Percentiles rank a stretch among this genome's conserved stretches.
Evolutionary conservation across 257 asterid species (phyloP).

Genomic region (Solanum paucissectum): DNA sequence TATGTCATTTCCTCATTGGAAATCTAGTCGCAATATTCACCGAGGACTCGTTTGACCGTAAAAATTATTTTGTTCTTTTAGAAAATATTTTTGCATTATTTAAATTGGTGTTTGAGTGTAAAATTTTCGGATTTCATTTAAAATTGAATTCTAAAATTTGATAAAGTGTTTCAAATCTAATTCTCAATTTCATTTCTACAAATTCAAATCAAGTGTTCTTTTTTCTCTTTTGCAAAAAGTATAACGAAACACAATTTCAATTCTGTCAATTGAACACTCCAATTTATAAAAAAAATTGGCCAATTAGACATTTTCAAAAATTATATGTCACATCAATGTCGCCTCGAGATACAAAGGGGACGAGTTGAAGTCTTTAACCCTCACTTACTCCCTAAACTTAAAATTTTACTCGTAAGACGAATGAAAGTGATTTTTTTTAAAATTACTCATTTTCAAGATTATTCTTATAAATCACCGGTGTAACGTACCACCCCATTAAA

Average conservation of each 20-base stretch:
- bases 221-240: background rate
- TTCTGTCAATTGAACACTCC: background rate
- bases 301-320: too few relatives aligned
- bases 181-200: background rate
- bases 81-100: background rate
- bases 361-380: background rate
- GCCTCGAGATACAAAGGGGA: background rate
- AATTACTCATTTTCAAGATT: background rate
- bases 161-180: background rate
- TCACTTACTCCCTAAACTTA: background rate
- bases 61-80: background rate
- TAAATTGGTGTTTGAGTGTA: background rate
- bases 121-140: background rate
- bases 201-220: background rate
- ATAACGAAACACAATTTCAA: background rate
- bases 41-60: background rate
- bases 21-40: background rate
- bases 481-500: background rate
- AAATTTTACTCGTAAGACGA: background rate
- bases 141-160: background rate
- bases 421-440: accelerated
- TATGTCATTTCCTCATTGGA: too few relatives aligned
- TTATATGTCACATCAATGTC: background rate
- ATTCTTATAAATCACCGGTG: background rate
- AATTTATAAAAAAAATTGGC: too few relatives aligned